These are phyloP conservation scores for Daldinia childiae DNA, from an alignment of 495 filamentous ascomycete species.

Conservation along the genomic window DNA sequence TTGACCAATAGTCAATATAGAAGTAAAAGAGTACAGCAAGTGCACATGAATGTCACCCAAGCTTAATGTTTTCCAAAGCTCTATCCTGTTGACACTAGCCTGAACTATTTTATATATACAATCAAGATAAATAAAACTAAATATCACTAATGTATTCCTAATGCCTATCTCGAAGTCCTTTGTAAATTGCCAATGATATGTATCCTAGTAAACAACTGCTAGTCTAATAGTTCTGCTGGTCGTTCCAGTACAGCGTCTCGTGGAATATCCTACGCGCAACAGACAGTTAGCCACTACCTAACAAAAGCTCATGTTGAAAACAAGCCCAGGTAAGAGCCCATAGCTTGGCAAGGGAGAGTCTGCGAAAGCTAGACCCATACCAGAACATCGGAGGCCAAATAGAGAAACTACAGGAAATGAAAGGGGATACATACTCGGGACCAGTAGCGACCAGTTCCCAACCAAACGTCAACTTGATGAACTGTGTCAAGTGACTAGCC, in stretches of 20 bases:
- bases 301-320: neutral
- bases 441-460: constrained; percentile 70
- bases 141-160: neutral
- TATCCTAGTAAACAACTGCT: neutral
- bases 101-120: neutral
- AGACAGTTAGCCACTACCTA: neutral
- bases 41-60: neutral
- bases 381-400: neutral
- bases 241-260: neutral
- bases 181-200: neutral
- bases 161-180: neutral
- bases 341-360: neutral
- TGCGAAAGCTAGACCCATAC: neutral
- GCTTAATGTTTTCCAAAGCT: neutral
- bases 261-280: neutral
- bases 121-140: neutral
- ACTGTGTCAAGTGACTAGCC: constrained; percentile 72
- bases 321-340: neutral
- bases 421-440: constrained; percentile 57
- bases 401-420: neutral
- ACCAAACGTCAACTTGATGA: constrained; percentile 59
- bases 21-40: neutral
- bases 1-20: neutral
- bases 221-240: neutral
- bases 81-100: neutral